Evolutionary conservation across 306 rosid species (phyloP), one percentile per base, ranked within the genome.

Genomic region (Quercus wislizeni): DNA sequence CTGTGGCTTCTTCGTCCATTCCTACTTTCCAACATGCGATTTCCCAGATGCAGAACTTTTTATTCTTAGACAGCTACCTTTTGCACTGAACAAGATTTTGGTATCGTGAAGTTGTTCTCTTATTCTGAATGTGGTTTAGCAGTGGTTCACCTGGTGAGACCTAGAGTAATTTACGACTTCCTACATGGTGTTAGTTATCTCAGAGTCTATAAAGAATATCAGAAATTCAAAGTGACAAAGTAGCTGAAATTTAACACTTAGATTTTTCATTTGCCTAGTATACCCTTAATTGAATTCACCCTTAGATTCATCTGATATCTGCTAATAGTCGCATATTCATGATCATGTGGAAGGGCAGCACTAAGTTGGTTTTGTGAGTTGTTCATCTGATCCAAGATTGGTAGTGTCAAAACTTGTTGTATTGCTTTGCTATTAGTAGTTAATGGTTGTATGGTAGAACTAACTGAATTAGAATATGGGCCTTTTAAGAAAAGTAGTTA

Each of bases 121-220:
- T 72, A 71, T 76, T 56, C 73, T 80, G 79, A 31, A 69, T 62
- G 78, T 61, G 75, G 70, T 19, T 5, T 76, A 17, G 62, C 69
- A 55, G 55, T 62, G 55, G 57, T 81, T 78, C 58, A 51, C 68
- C 75, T 59, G 69, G 86, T 76, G 81, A 86, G 77, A 65, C 62
- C 71, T 71, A 74, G 82, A 83, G 86, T 83, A 83, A 78, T 76
- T 68, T 73, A 78, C 75, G 49, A 64, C 71, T 57, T 62, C 85
- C 85, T 82, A 78, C 83, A 31, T 57, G 54, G 77, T 74, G 86
- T 78, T 70, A 75, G 83, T 63, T 84, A 80, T 84, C 89, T 88
- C 72, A 74, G 23, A 85, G 46, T 83, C 74, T 76, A 76, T 56
- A 63, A 81, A 81, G 88, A 69, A 72, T 55, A 71, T 84, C 78